Evolutionary conservation across 1,284 basidiomycete genomes (phyloP).

Genomic region (Flammula alnicola): DNA sequence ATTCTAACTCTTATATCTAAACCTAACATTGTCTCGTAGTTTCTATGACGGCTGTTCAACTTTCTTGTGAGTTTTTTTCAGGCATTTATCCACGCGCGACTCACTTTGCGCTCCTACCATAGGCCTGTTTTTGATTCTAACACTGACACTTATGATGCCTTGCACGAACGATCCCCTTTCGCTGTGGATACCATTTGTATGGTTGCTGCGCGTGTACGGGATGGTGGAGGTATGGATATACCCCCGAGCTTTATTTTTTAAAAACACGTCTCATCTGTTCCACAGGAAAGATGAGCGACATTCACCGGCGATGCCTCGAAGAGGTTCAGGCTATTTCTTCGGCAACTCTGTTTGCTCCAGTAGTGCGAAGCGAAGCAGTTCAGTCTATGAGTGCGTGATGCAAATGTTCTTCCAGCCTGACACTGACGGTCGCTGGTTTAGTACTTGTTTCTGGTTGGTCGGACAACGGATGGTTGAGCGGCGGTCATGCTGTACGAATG

Average conservation of each 20-base stretch:
- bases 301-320: constrained; percentile 68
- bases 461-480: constrained; percentile 90
- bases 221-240: constrained; percentile 74
- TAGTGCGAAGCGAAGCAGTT: constrained; percentile 81
- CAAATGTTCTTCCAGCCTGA: background rate
- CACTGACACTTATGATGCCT: constrained; percentile 79
- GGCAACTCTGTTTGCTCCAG: constrained; percentile 85
- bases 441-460: constrained; percentile 90
- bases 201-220: constrained; percentile 86
- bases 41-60: constrained; percentile 90
- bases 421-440: constrained; percentile 32
- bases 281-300: constrained; percentile 66
- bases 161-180: constrained; percentile 83
- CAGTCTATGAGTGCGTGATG: constrained; percentile 82
- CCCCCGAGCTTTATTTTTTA: background rate
- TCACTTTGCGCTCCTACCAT: constrained; percentile 7
- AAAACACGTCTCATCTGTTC: background rate
- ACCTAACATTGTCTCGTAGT: constrained; percentile 42
- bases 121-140: constrained; percentile 80
- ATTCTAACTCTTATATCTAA: constrained; percentile 26
- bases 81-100: constrained; percentile 1
- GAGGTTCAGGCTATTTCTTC: constrained; percentile 86
- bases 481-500: constrained; percentile 92
- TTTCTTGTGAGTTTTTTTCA: constrained; percentile 59
- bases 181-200: constrained; percentile 88